phyloP scores from a whole-genome alignment of 768 basidiomycete genomes.

The Phylloporus sp. region DNA sequence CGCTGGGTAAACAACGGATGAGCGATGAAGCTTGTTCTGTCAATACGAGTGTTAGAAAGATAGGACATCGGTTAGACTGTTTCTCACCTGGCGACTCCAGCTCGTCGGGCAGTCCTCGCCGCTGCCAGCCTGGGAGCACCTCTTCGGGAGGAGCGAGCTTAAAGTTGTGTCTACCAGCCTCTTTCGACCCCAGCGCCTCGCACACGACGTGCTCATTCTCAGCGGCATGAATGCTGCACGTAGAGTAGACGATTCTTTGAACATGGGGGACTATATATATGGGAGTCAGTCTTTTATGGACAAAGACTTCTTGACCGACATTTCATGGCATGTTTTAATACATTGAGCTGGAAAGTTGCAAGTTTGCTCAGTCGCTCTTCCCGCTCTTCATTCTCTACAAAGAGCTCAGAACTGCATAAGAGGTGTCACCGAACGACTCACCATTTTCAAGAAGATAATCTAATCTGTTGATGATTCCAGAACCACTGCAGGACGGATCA shows the following conservation, averaged over 20 bases:
- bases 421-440: conserved; percentile 26
- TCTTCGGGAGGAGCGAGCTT: conserved; percentile 57
- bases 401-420: conserved; percentile 1
- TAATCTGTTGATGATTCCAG: conserved; percentile 85
- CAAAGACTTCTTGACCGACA: conserved; percentile 47
- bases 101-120: conserved; percentile 70
- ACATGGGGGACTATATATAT: conserved; percentile 63
- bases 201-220: conserved; percentile 94
- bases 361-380: conserved; percentile 77
- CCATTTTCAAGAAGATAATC: conserved; percentile 80
- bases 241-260: conserved; percentile 88
- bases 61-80: background rate
- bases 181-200: conserved; percentile 63
- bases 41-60: background rate
- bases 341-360: conserved; percentile 80
- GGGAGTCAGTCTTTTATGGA: conserved; percentile 9
- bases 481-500: conserved; percentile 96
- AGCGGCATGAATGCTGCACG: conserved; percentile 87
- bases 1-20: conserved; percentile 70
- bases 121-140: conserved; percentile 77
- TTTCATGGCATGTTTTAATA: conserved; percentile 93
- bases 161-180: conserved; percentile 60
- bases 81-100: conserved; percentile 49
- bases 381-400: conserved; percentile 49
- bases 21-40: conserved; percentile 55